Evolutionary conservation across 495 filamentous ascomycete genomes (phyloP).

Genomic region (Trichoderma asperelloides): DNA sequence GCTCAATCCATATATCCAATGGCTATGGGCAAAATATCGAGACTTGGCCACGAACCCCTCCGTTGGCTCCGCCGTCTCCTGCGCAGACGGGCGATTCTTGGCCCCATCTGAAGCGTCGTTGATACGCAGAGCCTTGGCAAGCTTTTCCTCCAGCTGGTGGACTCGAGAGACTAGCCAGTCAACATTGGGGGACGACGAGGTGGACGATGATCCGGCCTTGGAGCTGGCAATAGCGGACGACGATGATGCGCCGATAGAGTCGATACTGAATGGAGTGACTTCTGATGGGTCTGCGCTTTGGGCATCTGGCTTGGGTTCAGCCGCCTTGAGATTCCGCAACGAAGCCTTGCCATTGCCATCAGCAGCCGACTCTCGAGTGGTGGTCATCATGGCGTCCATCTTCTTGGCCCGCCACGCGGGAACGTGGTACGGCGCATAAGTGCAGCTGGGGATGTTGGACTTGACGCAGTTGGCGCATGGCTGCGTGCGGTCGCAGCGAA

Average conservation of each 20-base stretch:
- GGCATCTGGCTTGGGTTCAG: not conserved
- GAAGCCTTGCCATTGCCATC: not conserved
- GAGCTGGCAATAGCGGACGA: not conserved
- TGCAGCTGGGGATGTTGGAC: slow-evolving; percentile 35
- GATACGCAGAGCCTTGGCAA: slow-evolving; percentile 19
- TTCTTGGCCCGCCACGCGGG: slow-evolving; percentile 15
- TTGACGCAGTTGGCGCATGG: slow-evolving; percentile 44
- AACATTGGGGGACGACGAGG: slow-evolving; percentile 8
- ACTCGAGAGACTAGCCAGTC: slow-evolving; percentile 19
- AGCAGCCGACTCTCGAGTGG: slow-evolving; percentile 12
- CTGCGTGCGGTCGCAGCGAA: slow-evolving; percentile 44
- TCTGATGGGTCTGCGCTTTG: not conserved
- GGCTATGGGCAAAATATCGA: slow-evolving; percentile 43
- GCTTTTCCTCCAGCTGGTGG: slow-evolving; percentile 24
- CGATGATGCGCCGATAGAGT: not conserved
- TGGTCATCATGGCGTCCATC: slow-evolving; percentile 24
- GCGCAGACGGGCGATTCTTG: not conserved
- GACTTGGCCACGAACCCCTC: slow-evolving; percentile 28
- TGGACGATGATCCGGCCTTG: not conserved
- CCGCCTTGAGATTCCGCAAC: not conserved
- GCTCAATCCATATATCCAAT: slow-evolving; percentile 43
- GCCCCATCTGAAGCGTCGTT: slow-evolving; percentile 5
- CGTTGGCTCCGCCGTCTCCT: not conserved
- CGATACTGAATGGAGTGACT: not conserved
- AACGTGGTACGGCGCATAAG: slow-evolving; percentile 21